Percentiles rank a stretch among this genome's conserved stretches.
Evolutionary conservation across 371 early-diverging fungal genomes (phyloP).

Genomic region (Nematocida sp.): DNA sequence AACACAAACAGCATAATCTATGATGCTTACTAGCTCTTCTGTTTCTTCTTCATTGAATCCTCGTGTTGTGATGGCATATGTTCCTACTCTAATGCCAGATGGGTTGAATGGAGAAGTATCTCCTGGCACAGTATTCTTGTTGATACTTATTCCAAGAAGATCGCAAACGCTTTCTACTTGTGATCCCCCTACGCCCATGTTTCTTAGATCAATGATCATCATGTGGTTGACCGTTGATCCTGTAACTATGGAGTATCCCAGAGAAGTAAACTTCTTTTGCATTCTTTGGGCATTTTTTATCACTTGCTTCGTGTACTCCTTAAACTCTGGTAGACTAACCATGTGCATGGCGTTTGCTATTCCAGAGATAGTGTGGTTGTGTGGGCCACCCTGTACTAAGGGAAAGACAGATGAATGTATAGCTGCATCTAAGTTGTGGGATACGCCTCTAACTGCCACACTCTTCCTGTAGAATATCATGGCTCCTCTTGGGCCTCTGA

Average conservation of each 20-base stretch:
- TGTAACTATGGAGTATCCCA: constrained; percentile 19
- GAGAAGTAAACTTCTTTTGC: constrained; percentile 58
- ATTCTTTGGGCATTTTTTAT: constrained; percentile 79
- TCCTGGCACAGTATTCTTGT: constrained; percentile 95
- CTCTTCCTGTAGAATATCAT: constrained; percentile 84
- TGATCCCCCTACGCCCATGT: constrained; percentile 19
- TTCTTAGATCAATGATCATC: constrained; percentile 34
- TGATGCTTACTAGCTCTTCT: constrained; percentile 73
- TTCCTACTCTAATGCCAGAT: constrained; percentile 83
- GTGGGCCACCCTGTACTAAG: constrained; percentile 96
- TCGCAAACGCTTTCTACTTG: constrained; percentile 78
- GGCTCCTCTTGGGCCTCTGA: constrained; percentile 94
- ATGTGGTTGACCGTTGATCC: constrained; percentile 46
- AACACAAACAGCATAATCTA: constrained; percentile 65
- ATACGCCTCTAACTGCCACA: constrained; percentile 71
- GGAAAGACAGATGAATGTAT: constrained; percentile 96
- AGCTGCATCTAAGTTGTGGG: constrained; percentile 72
- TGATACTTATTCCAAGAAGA: constrained; percentile 78
- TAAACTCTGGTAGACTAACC: constrained; percentile 76
- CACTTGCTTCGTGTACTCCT: constrained; percentile 80
- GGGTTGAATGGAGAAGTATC: constrained; percentile 87
- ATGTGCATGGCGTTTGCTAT: constrained; percentile 90
- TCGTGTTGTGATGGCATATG: constrained; percentile 87
- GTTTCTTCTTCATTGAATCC: constrained; percentile 81
- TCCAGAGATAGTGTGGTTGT: constrained; percentile 96